Conservation (phyloP, 352 stramenopile species). For the Peronospora farinosa region DNA sequence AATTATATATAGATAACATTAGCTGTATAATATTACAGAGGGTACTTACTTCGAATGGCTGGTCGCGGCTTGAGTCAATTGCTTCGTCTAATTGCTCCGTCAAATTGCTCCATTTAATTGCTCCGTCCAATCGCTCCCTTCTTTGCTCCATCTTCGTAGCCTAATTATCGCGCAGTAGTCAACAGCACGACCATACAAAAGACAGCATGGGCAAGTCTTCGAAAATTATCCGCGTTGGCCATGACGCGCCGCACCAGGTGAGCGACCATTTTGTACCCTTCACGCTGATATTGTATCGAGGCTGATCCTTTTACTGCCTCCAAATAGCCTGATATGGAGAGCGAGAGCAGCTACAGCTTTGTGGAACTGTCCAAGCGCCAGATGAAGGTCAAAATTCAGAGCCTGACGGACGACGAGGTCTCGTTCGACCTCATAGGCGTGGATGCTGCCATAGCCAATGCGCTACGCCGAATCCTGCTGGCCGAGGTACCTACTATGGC, state of each 20-base stretch:
- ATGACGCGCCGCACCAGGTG: conserved; percentile 76
- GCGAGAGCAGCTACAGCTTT: conserved; percentile 65
- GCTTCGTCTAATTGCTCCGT: too few relatives aligned
- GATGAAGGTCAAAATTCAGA: conserved; percentile 82
- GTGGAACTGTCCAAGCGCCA: conserved; percentile 80
- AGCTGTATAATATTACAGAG: background rate
- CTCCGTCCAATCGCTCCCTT: too few relatives aligned
- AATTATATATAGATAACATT: background rate
- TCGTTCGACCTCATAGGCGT: conserved; percentile 89
- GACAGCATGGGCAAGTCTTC: conserved; percentile 55
- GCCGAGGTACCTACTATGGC: conserved; percentile 90
- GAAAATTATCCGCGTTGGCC: conserved; percentile 71
- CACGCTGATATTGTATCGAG: background rate
- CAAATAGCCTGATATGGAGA: conserved; percentile 64
- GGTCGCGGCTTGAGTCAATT: background rate
- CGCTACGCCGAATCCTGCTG: conserved; percentile 86
- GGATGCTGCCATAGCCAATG: conserved; percentile 89
- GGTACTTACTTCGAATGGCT: conserved; percentile 20
- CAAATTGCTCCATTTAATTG: too few relatives aligned
- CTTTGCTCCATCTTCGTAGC: conserved; percentile 9
- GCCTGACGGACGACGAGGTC: conserved; percentile 81
- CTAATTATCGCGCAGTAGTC: conserved; percentile 3
- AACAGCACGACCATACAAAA: conserved; percentile 4
- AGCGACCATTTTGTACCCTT: background rate
- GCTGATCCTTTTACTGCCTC: conserved; percentile 12